Conservation (phyloP, 768 basidiomycete genomes). For the Termitomyces sp. region DNA sequence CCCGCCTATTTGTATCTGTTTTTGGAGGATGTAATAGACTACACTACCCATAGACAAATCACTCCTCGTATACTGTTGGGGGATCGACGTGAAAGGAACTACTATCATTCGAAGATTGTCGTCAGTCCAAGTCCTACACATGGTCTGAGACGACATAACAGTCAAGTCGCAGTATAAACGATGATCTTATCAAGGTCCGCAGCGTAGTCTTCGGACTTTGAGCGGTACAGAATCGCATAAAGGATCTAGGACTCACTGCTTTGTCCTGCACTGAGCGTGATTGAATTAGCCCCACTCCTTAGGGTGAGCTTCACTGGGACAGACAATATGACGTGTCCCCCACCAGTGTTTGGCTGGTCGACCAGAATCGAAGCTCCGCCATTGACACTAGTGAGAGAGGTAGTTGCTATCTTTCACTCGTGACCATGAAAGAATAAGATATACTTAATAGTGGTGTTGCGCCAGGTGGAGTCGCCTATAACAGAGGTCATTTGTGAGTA, state of each 20-base stretch:
- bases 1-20: background rate
- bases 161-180: slow-evolving; percentile 42
- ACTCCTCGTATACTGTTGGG: background rate
- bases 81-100: too few relatives aligned
- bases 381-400: slow-evolving; percentile 38
- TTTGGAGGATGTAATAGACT: slow-evolving; percentile 5
- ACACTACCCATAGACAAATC: background rate
- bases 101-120: background rate
- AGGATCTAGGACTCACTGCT: slow-evolving; percentile 31
- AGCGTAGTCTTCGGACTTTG: slow-evolving; percentile 37
- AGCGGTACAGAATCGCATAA: background rate
- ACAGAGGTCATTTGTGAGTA: background rate
- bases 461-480: slow-evolving; percentile 47
- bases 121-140: background rate
- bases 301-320: slow-evolving; percentile 50
- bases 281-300: slow-evolving; percentile 43
- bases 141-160: background rate
- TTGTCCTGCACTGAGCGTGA: slow-evolving; percentile 45
- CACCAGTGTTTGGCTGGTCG: slow-evolving; percentile 54
- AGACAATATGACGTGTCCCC: slow-evolving; percentile 45
- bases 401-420: background rate
- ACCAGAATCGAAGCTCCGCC: slow-evolving; percentile 47
- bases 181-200: slow-evolving; percentile 58
- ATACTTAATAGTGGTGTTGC: slow-evolving; percentile 55
- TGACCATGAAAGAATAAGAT: background rate